Base-by-base conservation (phyloP, 805 yeast species). In the Candida endomychidarum region DNA sequence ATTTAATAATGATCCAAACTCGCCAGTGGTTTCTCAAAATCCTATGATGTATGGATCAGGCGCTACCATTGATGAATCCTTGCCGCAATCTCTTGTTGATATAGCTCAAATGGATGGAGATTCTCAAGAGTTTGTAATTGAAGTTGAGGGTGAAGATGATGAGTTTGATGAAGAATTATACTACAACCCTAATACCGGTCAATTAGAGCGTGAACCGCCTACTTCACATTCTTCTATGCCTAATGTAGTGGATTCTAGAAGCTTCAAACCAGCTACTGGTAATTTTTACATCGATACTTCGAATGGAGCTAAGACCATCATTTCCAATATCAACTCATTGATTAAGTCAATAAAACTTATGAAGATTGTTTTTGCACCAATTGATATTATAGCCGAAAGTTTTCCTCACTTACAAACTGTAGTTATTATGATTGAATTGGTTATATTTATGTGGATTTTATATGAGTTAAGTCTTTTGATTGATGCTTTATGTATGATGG, bases 401-500 rank as follows among this genome's bases (percentile, higher is more conserved):
- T 64, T 69, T 33, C 74, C 74, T 3, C 45, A 51, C 18, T 43
- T 61, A 17, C 72, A 68, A 46, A 63, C 71, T 1, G 40, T 63
- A n/a, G 72, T 69, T 16, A 62, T 67, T n/a, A 36, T 69, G 37
- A 40, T 60, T 5, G 74, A 69, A 47, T 46, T 69, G 32, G 52
- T 56, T 27, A 57, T 67, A 7, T 69, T 69, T 43, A 46, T 64
- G 48, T 69, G 74, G 74, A 54, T 67, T 2, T 48, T 69, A 18
- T 69, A 67, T 44, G 72, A 67, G 52, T 55, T 67, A 41, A 65
- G 71, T 41, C 53, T 65, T 21, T 54, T 69, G 37, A 56, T 69
- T 10, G 72, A 68, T 48, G 74, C 74, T 1, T 45, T 69, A 18
- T 68, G 74, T 47, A 65, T 65, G 70, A 67, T 66, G 57, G 63